These are phyloP conservation scores for Penicillium sp. DNA, from an alignment of 2,329 filamentous ascomycete species.

Conservation along the genomic window DNA sequence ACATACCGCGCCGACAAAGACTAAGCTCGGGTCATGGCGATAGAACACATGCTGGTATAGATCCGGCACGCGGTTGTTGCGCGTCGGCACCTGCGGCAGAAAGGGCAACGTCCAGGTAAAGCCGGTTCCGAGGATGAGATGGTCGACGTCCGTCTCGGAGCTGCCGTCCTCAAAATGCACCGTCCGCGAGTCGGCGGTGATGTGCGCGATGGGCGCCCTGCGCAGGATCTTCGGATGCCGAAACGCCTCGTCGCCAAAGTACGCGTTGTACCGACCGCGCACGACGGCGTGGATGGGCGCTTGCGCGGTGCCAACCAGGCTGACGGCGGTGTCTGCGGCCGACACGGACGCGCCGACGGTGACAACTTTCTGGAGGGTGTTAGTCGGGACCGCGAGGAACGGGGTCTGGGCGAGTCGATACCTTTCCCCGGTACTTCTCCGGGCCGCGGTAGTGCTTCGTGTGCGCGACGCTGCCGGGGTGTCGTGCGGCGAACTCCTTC, in stretches of 20 bases:
- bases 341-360: conserved; percentile 65
- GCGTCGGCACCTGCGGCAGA: conserved; percentile 47
- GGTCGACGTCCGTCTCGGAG: conserved; percentile 54
- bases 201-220: conserved; percentile 28
- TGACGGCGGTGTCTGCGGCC: conserved; percentile 60
- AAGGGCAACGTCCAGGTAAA: conserved; percentile 65
- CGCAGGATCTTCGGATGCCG: conserved; percentile 51
- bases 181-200: conserved; percentile 47
- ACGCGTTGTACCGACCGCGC: conserved; percentile 52
- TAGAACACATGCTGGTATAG: conserved; percentile 41
- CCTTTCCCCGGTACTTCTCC: conserved; percentile 41
- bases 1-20: conserved; percentile 48
- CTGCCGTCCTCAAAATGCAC: conserved; percentile 56
- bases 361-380: conserved; percentile 50
- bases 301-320: conserved; percentile 48
- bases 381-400: neutral
- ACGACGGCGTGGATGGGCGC: conserved; percentile 55
- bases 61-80: conserved; percentile 36
- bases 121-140: conserved; percentile 65
- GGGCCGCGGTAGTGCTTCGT: conserved; percentile 42
- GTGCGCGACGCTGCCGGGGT: conserved; percentile 42
- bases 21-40: conserved; percentile 32
- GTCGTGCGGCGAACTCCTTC: conserved; percentile 37
- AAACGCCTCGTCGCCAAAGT: conserved; percentile 60
- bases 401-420: conserved; percentile 3